Conservation (phyloP, 2,329 filamentous ascomycete genomes). For the Mariannaea elegans region DNA sequence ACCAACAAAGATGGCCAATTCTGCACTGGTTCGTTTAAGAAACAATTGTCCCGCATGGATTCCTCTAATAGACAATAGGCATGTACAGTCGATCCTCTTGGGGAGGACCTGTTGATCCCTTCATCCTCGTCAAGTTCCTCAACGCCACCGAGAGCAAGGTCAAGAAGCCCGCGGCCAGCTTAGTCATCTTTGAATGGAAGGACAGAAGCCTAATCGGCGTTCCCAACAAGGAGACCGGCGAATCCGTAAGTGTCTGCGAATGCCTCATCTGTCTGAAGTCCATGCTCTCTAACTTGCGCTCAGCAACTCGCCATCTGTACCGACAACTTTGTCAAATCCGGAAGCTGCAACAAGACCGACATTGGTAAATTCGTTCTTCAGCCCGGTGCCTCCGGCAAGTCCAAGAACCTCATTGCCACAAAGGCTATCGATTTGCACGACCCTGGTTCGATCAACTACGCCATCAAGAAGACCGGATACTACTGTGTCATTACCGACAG, state of each 20-base stretch:
- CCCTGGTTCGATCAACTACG: constrained; percentile 79
- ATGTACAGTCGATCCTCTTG: constrained; percentile 94
- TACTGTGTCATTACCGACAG: constrained; percentile 88
- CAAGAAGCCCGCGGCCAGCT: constrained; percentile 78
- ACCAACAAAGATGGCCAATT: constrained; percentile 80
- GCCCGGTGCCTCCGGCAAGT: constrained; percentile 76
- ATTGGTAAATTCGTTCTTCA: constrained; percentile 86
- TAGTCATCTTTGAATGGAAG: constrained; percentile 94
- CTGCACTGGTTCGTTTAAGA: constrained; percentile 68
- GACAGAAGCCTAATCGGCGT: constrained; percentile 84
- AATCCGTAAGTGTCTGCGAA: constrained; percentile 56
- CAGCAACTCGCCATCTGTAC: constrained; percentile 74
- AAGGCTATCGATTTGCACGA: constrained; percentile 84
- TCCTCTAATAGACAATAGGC: constrained; percentile 55
- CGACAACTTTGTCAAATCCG: constrained; percentile 70
- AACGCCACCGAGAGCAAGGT: constrained; percentile 63
- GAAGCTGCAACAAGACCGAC: constrained; percentile 79
- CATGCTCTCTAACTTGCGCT: neutral
- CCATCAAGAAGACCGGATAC: constrained; percentile 90
- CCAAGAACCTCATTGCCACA: constrained; percentile 78
- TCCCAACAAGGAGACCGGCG: constrained; percentile 61
- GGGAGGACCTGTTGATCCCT: constrained; percentile 88
- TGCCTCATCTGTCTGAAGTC: neutral
- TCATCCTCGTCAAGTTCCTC: constrained; percentile 85
- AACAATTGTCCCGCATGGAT: neutral